These are phyloP conservation scores for Strigomonas oncopelti DNA, from an alignment of 208 protist species.

Conservation along the genomic window DNA sequence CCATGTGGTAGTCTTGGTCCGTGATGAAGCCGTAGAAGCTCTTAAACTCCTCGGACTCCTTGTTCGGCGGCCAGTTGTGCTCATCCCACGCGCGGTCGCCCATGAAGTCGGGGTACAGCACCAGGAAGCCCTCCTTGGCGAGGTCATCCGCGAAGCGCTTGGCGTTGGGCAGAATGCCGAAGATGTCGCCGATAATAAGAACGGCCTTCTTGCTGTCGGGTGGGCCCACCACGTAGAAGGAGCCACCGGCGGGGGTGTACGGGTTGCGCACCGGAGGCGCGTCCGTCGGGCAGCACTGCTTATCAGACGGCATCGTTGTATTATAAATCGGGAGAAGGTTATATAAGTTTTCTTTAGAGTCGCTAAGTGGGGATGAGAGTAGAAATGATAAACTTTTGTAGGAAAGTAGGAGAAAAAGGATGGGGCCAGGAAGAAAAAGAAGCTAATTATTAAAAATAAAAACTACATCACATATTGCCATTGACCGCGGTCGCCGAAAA, in stretches of 20 bases:
- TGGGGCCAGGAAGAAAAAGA: not conserved
- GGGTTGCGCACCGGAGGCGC: conserved; percentile 11
- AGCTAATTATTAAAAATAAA: not conserved
- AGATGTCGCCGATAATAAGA: conserved; percentile 52
- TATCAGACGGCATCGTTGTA: conserved; percentile 14
- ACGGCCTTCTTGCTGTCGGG: conserved; percentile 38
- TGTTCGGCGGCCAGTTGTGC: conserved; percentile 33
- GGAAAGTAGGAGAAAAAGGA: not conserved
- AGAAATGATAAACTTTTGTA: not conserved
- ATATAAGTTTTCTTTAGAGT: not conserved
- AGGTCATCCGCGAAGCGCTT: conserved; percentile 44
- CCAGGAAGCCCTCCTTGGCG: conserved; percentile 39
- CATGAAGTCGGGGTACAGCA: conserved; percentile 66
- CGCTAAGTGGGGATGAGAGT: not conserved
- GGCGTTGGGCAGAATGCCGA: conserved; percentile 45
- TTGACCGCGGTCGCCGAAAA: too few relatives aligned
- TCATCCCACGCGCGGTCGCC: conserved; percentile 27
- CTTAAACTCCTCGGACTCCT: conserved; percentile 29
- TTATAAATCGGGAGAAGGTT: not conserved
- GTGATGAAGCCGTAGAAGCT: conserved; percentile 17
- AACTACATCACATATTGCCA: not conserved
- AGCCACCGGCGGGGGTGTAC: conserved; percentile 25
- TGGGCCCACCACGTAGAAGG: conserved; percentile 44
- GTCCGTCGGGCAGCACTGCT: conserved; percentile 53
- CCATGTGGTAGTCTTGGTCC: conserved; percentile 22